Base-by-base conservation (phyloP, 495 filamentous ascomycete genomes). In the Penicillium cosmopolitanum region DNA sequence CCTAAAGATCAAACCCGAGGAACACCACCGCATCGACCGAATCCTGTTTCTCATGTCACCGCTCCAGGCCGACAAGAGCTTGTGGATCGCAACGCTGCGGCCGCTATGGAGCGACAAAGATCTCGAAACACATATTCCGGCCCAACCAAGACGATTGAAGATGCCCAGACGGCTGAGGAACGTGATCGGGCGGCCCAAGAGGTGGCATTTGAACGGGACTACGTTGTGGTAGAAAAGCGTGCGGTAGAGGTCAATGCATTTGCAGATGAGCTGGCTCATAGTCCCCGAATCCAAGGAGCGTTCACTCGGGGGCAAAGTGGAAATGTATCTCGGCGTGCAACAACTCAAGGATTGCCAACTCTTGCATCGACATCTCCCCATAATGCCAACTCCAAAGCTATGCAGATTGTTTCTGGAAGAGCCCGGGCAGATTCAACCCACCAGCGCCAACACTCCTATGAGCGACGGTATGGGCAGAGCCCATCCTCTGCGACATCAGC, bases 171-270 rank as follows among this genome's bases (percentile, higher is more conserved):
- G 4, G 77, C 76, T 42, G 85, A 92, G 48, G 89, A 87, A 36
- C 80, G 83, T 33, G 91, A 94, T 62, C 84, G 82, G 57, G 90
- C 90, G 19, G 92, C 89, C 11, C 91, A 96, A 63, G 93, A 96
- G 55, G 85, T 95, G 5, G 91, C 90, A 2, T 90, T 96, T 68
- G 92, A 96, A 67, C 82, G 93, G 62, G 95, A 97, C 64, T 98
- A 97, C 63, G 94, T 98, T 35, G 75, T 98, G 16, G 91, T 98
- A 18, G 96, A 98, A 73, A 98, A 97, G 77, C 87, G 88, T 52
- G 88, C 89, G 8, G 93, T 98, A 4, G 92, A 97, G 71, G 94
- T 98, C 28, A 97, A 98, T 75, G 94, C 95, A 4, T 91, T 98
- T 68, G 95, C 95, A 9, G 95, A 98, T 69, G 93, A 98, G 71